Base-by-base conservation (phyloP, 768 basidiomycete species). In the Tulasnella sp. region DNA sequence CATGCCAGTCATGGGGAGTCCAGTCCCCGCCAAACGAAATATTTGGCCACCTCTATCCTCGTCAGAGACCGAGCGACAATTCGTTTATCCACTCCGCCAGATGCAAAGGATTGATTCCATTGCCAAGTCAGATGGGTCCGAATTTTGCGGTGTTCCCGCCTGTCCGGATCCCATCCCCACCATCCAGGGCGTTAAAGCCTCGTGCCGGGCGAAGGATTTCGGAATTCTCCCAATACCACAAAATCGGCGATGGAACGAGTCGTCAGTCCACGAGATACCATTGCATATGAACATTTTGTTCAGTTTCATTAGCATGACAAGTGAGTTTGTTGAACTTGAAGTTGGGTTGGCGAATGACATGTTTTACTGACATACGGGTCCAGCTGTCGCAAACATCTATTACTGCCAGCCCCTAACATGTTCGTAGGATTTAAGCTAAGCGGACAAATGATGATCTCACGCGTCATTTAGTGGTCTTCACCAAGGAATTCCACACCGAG, bases 161-260 rank as follows among this genome's bases (percentile, higher is more conserved):
- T 37, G 18, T 37, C 28, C 64, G 7, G 64, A 64, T n/a, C 60
- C 60, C 60, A 4, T 37, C 37, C 18, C 34, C 28, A 37, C 54
- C 54, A 18, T 14, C 34, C 64, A 69, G n/a, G 64, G 34, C 31
- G 64, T 28, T n/a, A 37, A 69, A 31, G 64, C 64, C 14, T 1
- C 24, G 34, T 11, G 18, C 20, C 18, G 76, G 16, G 54, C 48
- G 12, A 41, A 58, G 34, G 85, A 87, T 81, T 86, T 86, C 74
- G 86, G 86, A 22, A 84, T 87, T 81, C 75, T 87, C 8, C 87
- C 86, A 3, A 85, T 87, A 18, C 87, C 86, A 0, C 81, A 79
- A 40, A 81, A 77, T 8, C 54, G 82, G 6, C 82, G 84, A 20
- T 83, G 85, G 82, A 83, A 83, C 48, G 76, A 81, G 2, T 64